These are phyloP conservation scores for Penicillium tannophilum DNA, from an alignment of 495 filamentous ascomycete species.

Conservation along the genomic window DNA sequence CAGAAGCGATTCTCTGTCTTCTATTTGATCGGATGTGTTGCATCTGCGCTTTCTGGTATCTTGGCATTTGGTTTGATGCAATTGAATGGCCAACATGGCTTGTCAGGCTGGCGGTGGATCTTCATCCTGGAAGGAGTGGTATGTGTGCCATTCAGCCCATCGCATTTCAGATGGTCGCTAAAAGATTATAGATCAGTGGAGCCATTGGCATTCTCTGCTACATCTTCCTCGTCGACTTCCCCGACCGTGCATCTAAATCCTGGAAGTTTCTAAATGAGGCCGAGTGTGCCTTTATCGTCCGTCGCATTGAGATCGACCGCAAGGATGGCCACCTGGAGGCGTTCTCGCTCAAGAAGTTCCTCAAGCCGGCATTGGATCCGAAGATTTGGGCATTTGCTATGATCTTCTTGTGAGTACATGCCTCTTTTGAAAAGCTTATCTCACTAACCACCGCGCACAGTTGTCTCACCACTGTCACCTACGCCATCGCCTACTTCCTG, in stretches of 20 bases:
- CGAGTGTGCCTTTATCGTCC: slow-evolving; percentile 58
- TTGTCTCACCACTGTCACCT: slow-evolving; percentile 59
- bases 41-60: slow-evolving; percentile 63
- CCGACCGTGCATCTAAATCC: slow-evolving; percentile 52
- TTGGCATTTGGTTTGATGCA: slow-evolving; percentile 67
- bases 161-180: slow-evolving; percentile 1
- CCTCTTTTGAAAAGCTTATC: neutral
- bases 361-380: slow-evolving; percentile 48
- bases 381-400: slow-evolving; percentile 66
- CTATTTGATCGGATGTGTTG: slow-evolving; percentile 64
- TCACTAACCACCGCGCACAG: slow-evolving; percentile 9
- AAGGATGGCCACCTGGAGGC: slow-evolving; percentile 52
- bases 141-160: slow-evolving; percentile 4
- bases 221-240: slow-evolving; percentile 61
- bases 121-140: slow-evolving; percentile 63
- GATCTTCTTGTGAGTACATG: slow-evolving; percentile 51
- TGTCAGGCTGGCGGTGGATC: slow-evolving; percentile 65
- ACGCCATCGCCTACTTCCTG: slow-evolving; percentile 68
- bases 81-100: slow-evolving; percentile 47
- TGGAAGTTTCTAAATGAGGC: slow-evolving; percentile 54
- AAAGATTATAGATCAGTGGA: slow-evolving; percentile 40
- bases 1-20: slow-evolving; percentile 66
- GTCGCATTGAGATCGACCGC: slow-evolving; percentile 60
- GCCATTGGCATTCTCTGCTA: slow-evolving; percentile 46
- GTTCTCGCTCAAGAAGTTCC: slow-evolving; percentile 54